Base-by-base conservation (phyloP, 345 rosid species). In the Geranium rotundifolium region DNA sequence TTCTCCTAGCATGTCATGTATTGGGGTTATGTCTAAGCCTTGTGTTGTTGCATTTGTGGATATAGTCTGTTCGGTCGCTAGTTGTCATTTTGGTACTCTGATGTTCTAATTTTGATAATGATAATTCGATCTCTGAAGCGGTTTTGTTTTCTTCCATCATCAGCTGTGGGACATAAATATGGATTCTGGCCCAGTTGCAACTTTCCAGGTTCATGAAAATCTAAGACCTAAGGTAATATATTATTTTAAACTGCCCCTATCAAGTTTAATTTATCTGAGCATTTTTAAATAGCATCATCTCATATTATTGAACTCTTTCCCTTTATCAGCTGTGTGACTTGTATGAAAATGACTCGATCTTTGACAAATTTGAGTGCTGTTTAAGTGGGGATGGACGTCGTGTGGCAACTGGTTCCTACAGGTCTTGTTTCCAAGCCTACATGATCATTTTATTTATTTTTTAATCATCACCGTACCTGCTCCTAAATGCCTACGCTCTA, bases 131-230 rank as follows among this genome's bases (percentile, higher is more conserved):
- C 14, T 41, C 50, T 41, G 50, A 41, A 6, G 10, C 1, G 50
- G 12, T 17, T 58, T 55, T 30, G 29, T 19, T 8, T 59, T 56
- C 58, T 19, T 29, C 65, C 34, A 49, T 61, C 62, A 19, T 62
- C 74, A 82, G 87, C 75, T 92, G 61, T 92, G 98, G 98, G 98
- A 92, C 78, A 84, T 92, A 71, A n/a, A n/a, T n/a, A n/a, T n/a
- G n/a, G n/a, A n/a, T n/a, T n/a, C n/a, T n/a, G n/a, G n/a, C n/a
- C n/a, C 87, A 37, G 93, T 92, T 72, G 76, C 93, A 72, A 85
- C 89, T 23, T 87, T 87, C 80, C 96, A 83, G 71, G 98, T 91
- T 79, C 98, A 91, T 72, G 96, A 91, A 74, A 68, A 91, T 74
- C 74, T 91, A 65, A 85, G 95, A 77, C 98, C 84, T 1, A 82